Evolutionary conservation across 441 rosid species (phyloP), one percentile per base, ranked within the genome.

Genomic region (Bocquillonia castaneifolia): DNA sequence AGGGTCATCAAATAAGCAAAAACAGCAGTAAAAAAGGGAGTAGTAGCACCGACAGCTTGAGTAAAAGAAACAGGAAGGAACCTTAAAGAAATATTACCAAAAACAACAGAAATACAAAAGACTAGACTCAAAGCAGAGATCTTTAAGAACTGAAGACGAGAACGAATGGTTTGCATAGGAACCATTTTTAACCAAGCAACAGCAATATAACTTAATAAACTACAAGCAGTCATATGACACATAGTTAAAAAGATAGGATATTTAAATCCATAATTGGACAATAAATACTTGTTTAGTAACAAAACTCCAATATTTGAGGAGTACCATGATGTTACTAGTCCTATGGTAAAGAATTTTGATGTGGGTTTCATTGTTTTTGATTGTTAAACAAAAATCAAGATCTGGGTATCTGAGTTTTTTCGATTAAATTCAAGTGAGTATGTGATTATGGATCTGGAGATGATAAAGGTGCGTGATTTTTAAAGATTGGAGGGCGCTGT

Each of bases 171-270:
- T 72, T 92, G 98, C 88, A 92, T 85, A 18, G 97, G 98, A 13
- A 90, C 97, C 90, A 90, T 83, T 84, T 87, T 88, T 78, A 90
- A 59, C 96, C 97, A 90, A 17, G 87, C 97, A 71, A 90, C 83
- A 72, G 96, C 90, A 44, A 92, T 68, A 78, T 90, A 92, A 83
- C 96, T 88, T 32, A 90, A 79, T 74, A 92, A 69, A 29, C 92
- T 86, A 70, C 98, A 92, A 36, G 97, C 92, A 8, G 93, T 86
- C 98, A 90, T 92, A 83, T 92, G 98, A 63, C 98, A 92, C 96
- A 92, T 90, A 56, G 97, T 90, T 63, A 92, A 81, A 74, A 90
- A 90, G 79, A 92, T 88, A 65, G 97, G 97, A 71, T 88, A 88
- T 83, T 82, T 90, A 84, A 92, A 92, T 5, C 97, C 98, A 22